phyloP scores from a whole-genome alignment of 345 rosid species.

The Citrus glauca region DNA sequence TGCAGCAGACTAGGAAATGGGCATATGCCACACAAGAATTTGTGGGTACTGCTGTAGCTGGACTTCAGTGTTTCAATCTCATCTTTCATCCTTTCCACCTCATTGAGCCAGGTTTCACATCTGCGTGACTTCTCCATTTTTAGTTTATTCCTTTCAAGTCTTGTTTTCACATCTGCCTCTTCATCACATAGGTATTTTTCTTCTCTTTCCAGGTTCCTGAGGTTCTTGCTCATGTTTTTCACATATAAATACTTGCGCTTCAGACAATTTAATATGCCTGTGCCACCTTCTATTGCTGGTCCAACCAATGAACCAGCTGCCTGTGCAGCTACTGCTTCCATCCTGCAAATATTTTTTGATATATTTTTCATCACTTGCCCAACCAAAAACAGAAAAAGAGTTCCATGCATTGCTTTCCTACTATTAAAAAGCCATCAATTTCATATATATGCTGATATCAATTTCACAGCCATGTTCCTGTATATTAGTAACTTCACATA shows the following conservation, averaged over 20 bases:
- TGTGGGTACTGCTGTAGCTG: no score
- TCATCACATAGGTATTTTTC: background rate
- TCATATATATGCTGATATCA: no score
- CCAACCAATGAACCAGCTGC: background rate
- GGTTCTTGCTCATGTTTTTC: background rate
- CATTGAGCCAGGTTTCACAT: background rate
- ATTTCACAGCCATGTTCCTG: background rate
- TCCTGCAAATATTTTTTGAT: background rate
- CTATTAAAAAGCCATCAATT: background rate
- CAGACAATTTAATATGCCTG: background rate
- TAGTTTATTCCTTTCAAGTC: background rate
- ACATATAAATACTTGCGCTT: background rate
- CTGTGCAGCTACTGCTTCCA: background rate
- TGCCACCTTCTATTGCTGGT: background rate
- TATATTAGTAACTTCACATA: background rate
- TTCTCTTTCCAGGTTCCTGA: background rate
- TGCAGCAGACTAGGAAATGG: background rate
- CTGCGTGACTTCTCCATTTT: background rate
- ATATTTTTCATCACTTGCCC: no score
- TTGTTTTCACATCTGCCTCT: background rate
- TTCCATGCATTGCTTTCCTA: background rate
- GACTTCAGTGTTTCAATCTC: background rate
- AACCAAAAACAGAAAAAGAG: background rate
- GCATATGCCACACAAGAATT: background rate
- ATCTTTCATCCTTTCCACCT: background rate